Base-by-base conservation (phyloP, 148 eudicot genomes). In the Chenopodium berlandieri region DNA sequence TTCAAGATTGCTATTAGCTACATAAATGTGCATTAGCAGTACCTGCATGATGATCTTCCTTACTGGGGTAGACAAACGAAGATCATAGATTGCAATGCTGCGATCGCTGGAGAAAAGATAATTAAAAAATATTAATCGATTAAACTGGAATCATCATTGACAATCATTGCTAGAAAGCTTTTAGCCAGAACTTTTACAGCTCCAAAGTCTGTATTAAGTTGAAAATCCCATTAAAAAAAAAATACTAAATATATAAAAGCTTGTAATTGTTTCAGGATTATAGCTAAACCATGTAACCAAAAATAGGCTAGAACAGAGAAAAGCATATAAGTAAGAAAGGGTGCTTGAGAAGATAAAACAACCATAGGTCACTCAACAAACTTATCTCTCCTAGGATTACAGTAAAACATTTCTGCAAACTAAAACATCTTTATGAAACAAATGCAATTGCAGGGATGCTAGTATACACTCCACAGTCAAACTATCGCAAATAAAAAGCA, bases 11-110 rank as follows among this genome's bases (percentile, higher is more conserved):
- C 22, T 58, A 50, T 13, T 50, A 50, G 13, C 54, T 12, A 50
- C 54, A 56, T 17, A 56, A 17, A 62, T 62, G 9, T 62, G 4
- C 44, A 68, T 20, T 12, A 19, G 16, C 25, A 74, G 34, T 89
- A 96, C 99, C 98, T 87, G 85, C 97, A 94, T 94, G 83, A 94
- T 90, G 81, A 96, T 82, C 90, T 91, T 94, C 78, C 91, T 91
- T 63, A 89, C 92, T 10, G 99, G 94, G 19, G 97, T 86, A 30
- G 97, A 90, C 85, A 88, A 37, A 6, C 99, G 94, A 82, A 96
- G 88, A 88, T 96, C 99, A 94, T 94, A 96, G 37, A 96, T 85
- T 75, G 87, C 84, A 58, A 96, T 96, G 89, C 98, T 96, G 20
- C 98, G 97, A 79, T 96, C 99, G 88, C 99, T 96, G 86, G 52